Evolutionary conservation across 1,284 basidiomycete genomes (phyloP).

Genomic region (Ustilago cynodontis): DNA sequence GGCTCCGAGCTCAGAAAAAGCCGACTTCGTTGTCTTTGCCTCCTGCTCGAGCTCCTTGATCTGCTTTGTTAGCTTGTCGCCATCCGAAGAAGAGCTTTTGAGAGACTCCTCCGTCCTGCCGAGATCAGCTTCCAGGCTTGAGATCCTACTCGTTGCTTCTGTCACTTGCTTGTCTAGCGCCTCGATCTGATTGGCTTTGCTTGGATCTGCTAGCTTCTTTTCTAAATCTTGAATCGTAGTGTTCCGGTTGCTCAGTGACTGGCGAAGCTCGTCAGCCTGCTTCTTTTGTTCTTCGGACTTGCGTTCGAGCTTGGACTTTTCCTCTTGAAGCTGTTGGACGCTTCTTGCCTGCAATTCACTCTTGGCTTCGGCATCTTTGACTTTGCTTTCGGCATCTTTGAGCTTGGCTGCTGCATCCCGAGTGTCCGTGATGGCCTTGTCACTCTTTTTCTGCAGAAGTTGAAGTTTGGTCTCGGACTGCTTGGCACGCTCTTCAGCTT

Average conservation of each 20-base stretch:
- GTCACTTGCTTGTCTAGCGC: constrained; percentile 8
- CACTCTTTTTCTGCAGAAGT: constrained; percentile 19
- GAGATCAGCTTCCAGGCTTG: constrained; percentile 4
- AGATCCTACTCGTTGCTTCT: background rate
- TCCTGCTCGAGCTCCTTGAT: constrained; percentile 3
- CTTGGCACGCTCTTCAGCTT: constrained; percentile 26
- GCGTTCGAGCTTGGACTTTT: constrained; percentile 24
- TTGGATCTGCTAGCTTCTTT: constrained; percentile 43
- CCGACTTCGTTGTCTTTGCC: background rate
- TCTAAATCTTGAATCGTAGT: constrained; percentile 34
- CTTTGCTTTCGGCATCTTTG: constrained; percentile 20
- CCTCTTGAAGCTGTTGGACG: constrained; percentile 32
- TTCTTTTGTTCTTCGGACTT: constrained; percentile 22
- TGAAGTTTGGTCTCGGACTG: constrained; percentile 25
- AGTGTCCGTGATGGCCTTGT: constrained; percentile 13
- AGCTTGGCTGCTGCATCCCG: constrained; percentile 16
- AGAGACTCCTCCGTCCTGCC: constrained; percentile 5
- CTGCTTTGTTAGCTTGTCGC: constrained; percentile 5
- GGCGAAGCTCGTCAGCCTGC: constrained; percentile 32
- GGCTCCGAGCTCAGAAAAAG: background rate
- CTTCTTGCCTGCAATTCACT: background rate
- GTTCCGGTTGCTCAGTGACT: constrained; percentile 14
- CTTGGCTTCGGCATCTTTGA: constrained; percentile 32
- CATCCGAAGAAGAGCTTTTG: background rate
- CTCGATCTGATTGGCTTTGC: constrained; percentile 45